Evolutionary conservation across 768 basidiomycete genomes (phyloP), one percentile per base, ranked within the genome.

Genomic region (Suillus subluteus): DNA sequence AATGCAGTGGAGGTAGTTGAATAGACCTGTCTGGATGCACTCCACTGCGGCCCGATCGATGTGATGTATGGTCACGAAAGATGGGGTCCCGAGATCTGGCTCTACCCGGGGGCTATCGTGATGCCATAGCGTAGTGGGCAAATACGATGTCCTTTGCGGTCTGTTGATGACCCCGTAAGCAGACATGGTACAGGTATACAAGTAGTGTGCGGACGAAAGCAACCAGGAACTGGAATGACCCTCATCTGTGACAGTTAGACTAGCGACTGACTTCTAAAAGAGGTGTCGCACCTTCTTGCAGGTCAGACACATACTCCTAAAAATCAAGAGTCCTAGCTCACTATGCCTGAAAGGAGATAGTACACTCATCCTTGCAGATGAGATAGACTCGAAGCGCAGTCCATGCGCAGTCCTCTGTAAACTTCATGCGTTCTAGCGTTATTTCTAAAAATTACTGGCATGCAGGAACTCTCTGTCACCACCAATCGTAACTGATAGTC

Each of bases 91-190:
- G 78, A 73, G 65, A 58, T 58, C 67, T 62, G 73, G 63, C 55
- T 58, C 66, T 62, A 69, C 68, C 65, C 65, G 78, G 62, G 79
- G 72, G 58, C 73, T 77, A 58, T 65, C 32, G 32, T 32, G 32
- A 32, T 32, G 70, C 83, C 88, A 88, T 54, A 82, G 70, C 3
- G 86, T 87, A 8, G 86, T 73, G 2, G 86, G 81, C 35, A 87
- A 80, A 56, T 70, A 72, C 21, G 68, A 72, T 52, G 59, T 64
- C 58, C 63, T 70, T 62, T 50, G 41, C 67, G 68, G 73, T 69
- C 81, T 72, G 69, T 76, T 46, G 64, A 93, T 87, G 6, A 84
- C 78, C 16, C 91, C 91, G 79, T 95, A 95, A 0, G 92, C 91
- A 38, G 90, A 90, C 90, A 91, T 90, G 13, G 43, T 26, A 44